Percentiles rank a stretch among this genome's conserved stretches.
phyloP scores from a whole-genome alignment of 2,329 filamentous ascomycete genomes.

The Pseudogymnoascus sp. region DNA sequence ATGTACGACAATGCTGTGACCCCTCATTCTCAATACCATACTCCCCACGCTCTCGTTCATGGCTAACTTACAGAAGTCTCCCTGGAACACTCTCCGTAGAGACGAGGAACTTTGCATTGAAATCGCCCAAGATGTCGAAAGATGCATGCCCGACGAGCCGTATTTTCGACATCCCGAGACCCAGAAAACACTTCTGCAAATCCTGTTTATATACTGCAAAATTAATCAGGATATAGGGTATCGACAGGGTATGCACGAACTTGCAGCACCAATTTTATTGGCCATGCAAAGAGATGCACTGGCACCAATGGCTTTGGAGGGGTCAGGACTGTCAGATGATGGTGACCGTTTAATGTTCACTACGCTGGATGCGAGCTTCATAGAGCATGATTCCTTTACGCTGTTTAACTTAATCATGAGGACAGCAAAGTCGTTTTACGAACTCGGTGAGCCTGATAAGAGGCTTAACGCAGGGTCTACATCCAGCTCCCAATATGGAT shows the following conservation, averaged over 20 bases:
- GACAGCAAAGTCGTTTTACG: constrained; percentile 77
- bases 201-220: constrained; percentile 92
- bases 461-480: constrained; percentile 26
- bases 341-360: constrained; percentile 39
- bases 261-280: constrained; percentile 82
- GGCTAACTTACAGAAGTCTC: constrained; percentile 58
- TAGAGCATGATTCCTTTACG: constrained; percentile 87
- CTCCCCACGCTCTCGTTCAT: not conserved
- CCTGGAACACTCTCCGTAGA: constrained; percentile 77
- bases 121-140: constrained; percentile 88
- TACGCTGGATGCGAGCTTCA: constrained; percentile 60
- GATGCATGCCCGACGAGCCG: constrained; percentile 79
- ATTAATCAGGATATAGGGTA: constrained; percentile 80
- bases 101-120: constrained; percentile 80
- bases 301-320: constrained; percentile 28
- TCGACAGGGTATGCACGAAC: constrained; percentile 97
- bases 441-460: constrained; percentile 39
- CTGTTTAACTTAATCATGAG: constrained; percentile 86
- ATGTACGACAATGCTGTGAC: constrained; percentile 32
- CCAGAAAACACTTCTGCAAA: constrained; percentile 75
- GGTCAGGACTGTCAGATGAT: constrained; percentile 6
- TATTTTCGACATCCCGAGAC: constrained; percentile 77
- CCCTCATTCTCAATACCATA: not conserved
- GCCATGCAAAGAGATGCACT: constrained; percentile 76
- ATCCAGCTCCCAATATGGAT: constrained; percentile 25